A percentile compares a stretch with the other conserved stretches of the same genome.
phyloP scores from a whole-genome alignment of 495 filamentous ascomycete genomes.

The Tuber aestivum region DNA sequence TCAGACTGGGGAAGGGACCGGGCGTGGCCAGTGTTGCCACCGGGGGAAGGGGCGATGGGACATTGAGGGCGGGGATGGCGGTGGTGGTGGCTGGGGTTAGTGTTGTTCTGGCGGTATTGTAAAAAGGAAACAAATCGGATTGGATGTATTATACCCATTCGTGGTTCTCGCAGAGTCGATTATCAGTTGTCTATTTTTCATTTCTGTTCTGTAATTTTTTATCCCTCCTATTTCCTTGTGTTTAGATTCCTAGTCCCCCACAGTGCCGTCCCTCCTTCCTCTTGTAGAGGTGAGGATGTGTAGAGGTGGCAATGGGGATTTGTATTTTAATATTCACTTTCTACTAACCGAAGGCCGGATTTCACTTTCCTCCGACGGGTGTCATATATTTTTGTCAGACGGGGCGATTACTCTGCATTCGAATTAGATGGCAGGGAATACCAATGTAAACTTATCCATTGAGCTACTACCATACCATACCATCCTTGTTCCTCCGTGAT shows the following conservation, averaged over 20 bases:
- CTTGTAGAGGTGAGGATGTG: not conserved
- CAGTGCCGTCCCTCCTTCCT: not conserved
- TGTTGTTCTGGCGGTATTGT: not conserved
- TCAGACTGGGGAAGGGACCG: not conserved
- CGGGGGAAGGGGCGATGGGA: not conserved
- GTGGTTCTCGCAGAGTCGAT: not conserved
- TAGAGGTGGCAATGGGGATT: not conserved
- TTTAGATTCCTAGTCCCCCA: slow-evolving; percentile 1
- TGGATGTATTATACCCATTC: not conserved
- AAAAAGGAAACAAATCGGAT: not conserved
- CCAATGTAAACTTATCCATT: not conserved
- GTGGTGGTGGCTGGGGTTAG: not conserved
- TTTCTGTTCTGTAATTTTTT: not conserved
- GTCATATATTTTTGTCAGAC: not conserved
- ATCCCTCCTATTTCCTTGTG: not conserved
- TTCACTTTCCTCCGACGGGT: not conserved
- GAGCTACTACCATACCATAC: not conserved
- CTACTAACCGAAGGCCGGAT: not conserved
- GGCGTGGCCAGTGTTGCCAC: not conserved
- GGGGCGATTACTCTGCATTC: not conserved
- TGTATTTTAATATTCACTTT: slow-evolving; percentile 7
- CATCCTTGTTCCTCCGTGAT: too few relatives aligned
- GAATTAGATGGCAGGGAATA: not conserved
- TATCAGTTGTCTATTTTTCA: not conserved
- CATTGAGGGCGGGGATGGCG: not conserved